Base-by-base conservation (phyloP, 1,284 basidiomycete genomes). In the Coniophora puteana region DNA sequence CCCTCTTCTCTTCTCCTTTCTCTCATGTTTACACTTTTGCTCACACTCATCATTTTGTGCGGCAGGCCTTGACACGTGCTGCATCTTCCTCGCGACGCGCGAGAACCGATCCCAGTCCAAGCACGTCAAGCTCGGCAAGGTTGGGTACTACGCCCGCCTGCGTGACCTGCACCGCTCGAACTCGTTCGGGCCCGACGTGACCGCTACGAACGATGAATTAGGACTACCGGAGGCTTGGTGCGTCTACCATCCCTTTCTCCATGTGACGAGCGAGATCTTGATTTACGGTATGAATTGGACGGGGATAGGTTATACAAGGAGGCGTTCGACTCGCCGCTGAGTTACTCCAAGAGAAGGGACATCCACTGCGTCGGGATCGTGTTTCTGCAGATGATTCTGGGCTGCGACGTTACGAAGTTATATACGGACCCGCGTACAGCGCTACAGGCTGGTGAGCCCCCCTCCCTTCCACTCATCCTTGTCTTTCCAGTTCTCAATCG, bases 101-200 rank as follows among this genome's bases (percentile, higher is more conserved):
- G 68, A 71, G 36, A 69, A 67, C 34, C 63, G 66, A 1, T 62
- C 68, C 8, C 70, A 71, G 29, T 65, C 74, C 3, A 85, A 84
- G 50, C 61, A 72, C 26, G 70, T 87, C 51, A 88, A 87, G 54
- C 57, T 89, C 3, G 76, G 76, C 28, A 76, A 77, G 51, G 75
- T 76, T 5, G 74, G 71, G 4, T 89, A 78, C 51, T 71, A 80
- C 51, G 76, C 76, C 4, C 74, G 73, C 4, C 65, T 90, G 17
- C 66, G 81, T 13, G 85, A 89, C 52, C 61, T 89, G 18, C 82
- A 89, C 50, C 71, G 77, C 14, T 89, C 86, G 8, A 87, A 90
- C 50, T 71, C 79, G 0, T 84, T 89, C 51, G 72, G 74, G 12
- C 55, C 63, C 23, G 61, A 67, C 33, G 50, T 68, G 20, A 55